Conservation (phyloP, 108 stramenopile species). For the Fragilariopsis cylindrus region DNA sequence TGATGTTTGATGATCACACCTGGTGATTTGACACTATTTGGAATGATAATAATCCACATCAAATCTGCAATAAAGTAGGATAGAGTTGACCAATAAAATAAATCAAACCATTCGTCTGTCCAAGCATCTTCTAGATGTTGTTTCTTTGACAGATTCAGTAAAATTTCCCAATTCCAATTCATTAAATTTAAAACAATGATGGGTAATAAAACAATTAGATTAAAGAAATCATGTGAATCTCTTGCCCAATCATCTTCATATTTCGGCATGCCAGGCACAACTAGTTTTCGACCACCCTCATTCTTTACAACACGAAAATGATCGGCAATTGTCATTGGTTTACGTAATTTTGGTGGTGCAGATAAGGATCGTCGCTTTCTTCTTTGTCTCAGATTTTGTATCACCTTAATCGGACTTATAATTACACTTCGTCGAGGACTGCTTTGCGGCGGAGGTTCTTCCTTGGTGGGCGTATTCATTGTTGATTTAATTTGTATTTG, state of each 20-base stretch:
- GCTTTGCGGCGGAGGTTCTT: no score
- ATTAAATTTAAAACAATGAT: conserved; percentile 77
- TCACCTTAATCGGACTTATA: conserved; percentile 1
- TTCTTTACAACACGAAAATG: conserved; percentile 70
- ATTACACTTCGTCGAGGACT: no score
- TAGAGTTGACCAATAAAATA: conserved; percentile 57
- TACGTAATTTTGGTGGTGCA: conserved; percentile 35
- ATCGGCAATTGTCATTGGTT: conserved; percentile 47
- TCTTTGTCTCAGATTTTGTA: background rate
- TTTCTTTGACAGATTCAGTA: conserved; percentile 47
- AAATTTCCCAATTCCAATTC: conserved; percentile 86
- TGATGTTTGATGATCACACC: conserved; percentile 81
- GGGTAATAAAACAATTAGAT: conserved; percentile 78
- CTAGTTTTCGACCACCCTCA: conserved; percentile 20
- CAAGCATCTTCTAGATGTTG: conserved; percentile 56
- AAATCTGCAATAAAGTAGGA: conserved; percentile 75
- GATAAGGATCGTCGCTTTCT: conserved; percentile 25
- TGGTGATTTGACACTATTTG: conserved; percentile 71
- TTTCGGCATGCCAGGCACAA: conserved; percentile 76
- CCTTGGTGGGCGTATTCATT: no score
- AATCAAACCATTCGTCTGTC: conserved; percentile 80
- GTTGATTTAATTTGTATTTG: no score
- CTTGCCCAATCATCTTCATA: conserved; percentile 71
- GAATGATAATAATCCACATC: conserved; percentile 65
- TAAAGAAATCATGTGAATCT: conserved; percentile 87